Evolutionary conservation across 148 eudicot species (phyloP).

Genomic region (Talinum fruticosum): DNA sequence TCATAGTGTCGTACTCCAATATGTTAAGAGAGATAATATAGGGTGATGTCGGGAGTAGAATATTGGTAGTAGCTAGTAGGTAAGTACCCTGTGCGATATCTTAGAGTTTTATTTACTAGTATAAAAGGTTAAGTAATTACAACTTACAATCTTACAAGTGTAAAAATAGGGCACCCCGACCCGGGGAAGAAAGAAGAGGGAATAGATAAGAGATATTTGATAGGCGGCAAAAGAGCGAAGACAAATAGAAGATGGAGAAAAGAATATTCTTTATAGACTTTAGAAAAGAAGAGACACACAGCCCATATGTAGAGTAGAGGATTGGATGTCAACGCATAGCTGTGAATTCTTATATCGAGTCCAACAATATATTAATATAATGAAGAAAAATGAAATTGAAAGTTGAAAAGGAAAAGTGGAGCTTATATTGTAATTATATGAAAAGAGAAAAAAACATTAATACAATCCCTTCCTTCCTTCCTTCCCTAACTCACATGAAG

Average conservation of each 20-base stretch:
- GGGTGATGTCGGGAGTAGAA: too few species aligned
- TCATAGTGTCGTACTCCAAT: too few species aligned
- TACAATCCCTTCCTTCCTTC: too few species aligned
- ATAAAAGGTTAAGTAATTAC: too few species aligned
- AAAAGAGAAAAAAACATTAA: too few species aligned
- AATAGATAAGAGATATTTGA: not conserved
- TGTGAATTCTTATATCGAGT: not conserved
- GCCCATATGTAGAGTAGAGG: not conserved
- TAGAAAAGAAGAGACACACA: not conserved
- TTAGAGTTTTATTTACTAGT: too few species aligned
- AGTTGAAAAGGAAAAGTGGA: not conserved
- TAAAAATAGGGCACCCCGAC: too few species aligned
- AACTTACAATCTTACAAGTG: too few species aligned
- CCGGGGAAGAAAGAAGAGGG: not conserved
- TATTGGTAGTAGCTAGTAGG: too few species aligned
- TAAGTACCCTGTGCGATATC: too few species aligned
- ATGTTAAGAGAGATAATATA: too few species aligned
- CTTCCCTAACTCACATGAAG: conserved; percentile 21
- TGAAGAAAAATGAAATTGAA: not conserved
- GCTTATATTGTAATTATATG: too few species aligned
- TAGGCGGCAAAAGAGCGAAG: not conserved
- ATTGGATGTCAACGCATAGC: conserved; percentile 24
- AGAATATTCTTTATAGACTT: not conserved
- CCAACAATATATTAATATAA: not conserved
- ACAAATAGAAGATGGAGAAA: not conserved